phyloP scores from a whole-genome alignment of 495 filamentous ascomycete species.

The Rostrohypoxylon terebratum region DNA sequence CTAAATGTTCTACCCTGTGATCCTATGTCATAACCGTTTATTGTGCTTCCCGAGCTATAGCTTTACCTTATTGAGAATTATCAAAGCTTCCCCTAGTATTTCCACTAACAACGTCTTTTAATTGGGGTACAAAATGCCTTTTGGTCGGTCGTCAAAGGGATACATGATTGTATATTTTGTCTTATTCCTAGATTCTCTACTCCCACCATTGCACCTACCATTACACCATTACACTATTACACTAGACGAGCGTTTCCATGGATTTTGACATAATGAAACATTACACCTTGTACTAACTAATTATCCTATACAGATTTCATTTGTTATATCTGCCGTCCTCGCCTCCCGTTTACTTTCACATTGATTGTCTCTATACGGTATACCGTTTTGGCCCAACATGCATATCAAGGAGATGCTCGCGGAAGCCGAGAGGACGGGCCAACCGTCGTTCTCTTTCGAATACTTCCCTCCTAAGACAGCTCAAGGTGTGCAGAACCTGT shows the following conservation, averaged over 20 bases:
- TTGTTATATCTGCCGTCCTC: conserved; percentile 11
- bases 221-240: no score
- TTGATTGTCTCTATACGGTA: background rate
- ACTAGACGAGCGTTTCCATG: background rate
- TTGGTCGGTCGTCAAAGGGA: background rate
- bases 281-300: conserved; percentile 24
- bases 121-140: no score
- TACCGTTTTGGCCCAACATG: conserved; percentile 54
- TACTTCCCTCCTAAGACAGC: conserved; percentile 99
- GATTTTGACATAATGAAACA: background rate
- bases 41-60: background rate
- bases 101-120: no score
- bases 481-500: conserved; percentile 98
- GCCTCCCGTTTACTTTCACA: background rate
- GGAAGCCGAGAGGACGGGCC: conserved; percentile 77
- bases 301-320: conserved; percentile 23
- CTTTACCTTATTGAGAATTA: no score
- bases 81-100: no score
- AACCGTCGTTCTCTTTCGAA: conserved; percentile 96
- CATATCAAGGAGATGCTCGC: conserved; percentile 95
- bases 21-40: background rate
- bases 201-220: no score
- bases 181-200: background rate
- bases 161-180: background rate
- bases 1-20: background rate